Evolutionary conservation across 768 basidiomycete species (phyloP).

Genomic region (Sutorius australiensis): DNA sequence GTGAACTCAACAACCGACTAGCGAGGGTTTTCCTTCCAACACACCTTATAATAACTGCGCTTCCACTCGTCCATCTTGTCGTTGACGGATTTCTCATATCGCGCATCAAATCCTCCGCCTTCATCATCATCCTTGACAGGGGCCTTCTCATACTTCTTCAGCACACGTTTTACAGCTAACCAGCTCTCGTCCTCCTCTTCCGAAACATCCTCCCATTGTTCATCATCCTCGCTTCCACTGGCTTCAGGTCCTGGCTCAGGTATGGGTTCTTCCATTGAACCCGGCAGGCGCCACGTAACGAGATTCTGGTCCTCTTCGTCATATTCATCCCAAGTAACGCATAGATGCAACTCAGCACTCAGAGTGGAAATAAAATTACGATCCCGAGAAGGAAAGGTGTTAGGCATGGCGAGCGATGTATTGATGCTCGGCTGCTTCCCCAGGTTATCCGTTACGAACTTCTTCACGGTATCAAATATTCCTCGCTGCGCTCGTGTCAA

Average conservation of each 20-base stretch:
- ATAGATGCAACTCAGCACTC: slow-evolving; percentile 72
- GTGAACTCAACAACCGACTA: slow-evolving; percentile 11
- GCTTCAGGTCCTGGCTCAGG: slow-evolving; percentile 32
- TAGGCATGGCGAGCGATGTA: slow-evolving; percentile 61
- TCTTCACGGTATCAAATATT: slow-evolving; percentile 76
- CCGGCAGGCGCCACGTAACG: slow-evolving; percentile 63
- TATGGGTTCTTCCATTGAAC: slow-evolving; percentile 34
- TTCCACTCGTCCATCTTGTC: slow-evolving; percentile 96
- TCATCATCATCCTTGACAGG: slow-evolving; percentile 69
- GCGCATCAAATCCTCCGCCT: slow-evolving; percentile 72
- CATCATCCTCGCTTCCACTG: slow-evolving; percentile 47
- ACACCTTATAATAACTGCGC: slow-evolving; percentile 80
- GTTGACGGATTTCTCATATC: slow-evolving; percentile 65
- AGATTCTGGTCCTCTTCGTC: slow-evolving; percentile 79
- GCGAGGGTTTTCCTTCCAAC: slow-evolving; percentile 37
- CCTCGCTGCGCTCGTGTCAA: slow-evolving; percentile 71
- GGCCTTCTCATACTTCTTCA: slow-evolving; percentile 86
- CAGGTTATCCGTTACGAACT: slow-evolving; percentile 59
- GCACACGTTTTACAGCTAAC: slow-evolving; percentile 74
- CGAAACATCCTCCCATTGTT: slow-evolving; percentile 46
- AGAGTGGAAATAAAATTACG: slow-evolving; percentile 74
- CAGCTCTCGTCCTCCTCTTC: slow-evolving; percentile 59
- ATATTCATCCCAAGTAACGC: slow-evolving; percentile 89
- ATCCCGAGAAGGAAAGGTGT: slow-evolving; percentile 77
- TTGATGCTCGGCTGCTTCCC: slow-evolving; percentile 25